A percentile compares a stretch with the other conserved stretches of the same genome.
Conservation (phyloP, 169 alveolate species). For the Plasmodium gonderi region DNA sequence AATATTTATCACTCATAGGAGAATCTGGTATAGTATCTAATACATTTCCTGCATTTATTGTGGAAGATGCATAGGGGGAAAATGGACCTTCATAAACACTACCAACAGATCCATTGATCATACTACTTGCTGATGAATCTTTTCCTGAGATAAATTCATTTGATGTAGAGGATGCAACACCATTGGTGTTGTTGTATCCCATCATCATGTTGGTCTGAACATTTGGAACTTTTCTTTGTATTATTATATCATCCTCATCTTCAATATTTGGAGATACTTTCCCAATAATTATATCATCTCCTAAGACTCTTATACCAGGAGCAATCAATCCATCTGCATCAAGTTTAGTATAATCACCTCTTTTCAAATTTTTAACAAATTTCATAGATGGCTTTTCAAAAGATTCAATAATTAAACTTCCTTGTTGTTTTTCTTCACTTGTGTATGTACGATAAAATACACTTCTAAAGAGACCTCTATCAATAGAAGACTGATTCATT, state of each 20-base stretch:
- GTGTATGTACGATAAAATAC: slow-evolving; percentile 97
- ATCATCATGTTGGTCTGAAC: neutral
- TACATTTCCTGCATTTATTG: neutral
- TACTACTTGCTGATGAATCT: neutral
- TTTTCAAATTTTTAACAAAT: slow-evolving; percentile 89
- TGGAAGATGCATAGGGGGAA: neutral
- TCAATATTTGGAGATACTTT: slow-evolving; percentile 92
- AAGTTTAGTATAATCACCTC: slow-evolving; percentile 96
- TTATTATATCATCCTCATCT: slow-evolving; percentile 83
- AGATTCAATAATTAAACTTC: slow-evolving; percentile 92
- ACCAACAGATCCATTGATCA: neutral
- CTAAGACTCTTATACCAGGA: slow-evolving; percentile 98
- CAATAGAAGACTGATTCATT: slow-evolving; percentile 97
- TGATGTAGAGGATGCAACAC: no score
- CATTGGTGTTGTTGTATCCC: no score
- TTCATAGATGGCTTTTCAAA: slow-evolving; percentile 93
- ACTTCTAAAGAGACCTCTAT: slow-evolving; percentile 98
- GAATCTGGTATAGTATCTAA: slow-evolving; percentile 34
- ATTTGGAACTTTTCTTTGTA: slow-evolving; percentile 38
- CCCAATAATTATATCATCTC: slow-evolving; percentile 98
- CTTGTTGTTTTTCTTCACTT: slow-evolving; percentile 94
- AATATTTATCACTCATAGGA: neutral
- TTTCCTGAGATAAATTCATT: neutral
- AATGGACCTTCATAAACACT: neutral
- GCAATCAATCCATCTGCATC: slow-evolving; percentile 98